Base-by-base conservation (phyloP, 441 rosid species). In the Flueggea neowawraea region DNA sequence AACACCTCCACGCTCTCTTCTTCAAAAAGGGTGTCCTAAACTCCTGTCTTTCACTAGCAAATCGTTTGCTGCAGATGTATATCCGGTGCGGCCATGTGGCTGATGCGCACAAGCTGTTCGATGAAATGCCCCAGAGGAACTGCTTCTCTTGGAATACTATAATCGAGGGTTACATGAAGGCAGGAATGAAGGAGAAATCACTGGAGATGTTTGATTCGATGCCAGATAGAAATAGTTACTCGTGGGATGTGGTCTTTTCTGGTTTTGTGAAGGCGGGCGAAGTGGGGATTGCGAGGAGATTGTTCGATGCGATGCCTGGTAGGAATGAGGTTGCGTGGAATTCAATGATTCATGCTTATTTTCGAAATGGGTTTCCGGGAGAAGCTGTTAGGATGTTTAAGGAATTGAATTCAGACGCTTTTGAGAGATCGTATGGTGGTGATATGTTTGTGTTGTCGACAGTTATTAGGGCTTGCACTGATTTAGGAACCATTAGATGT, bases 101-200 rank as follows among this genome's bases (percentile, higher is more conserved):
- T 1, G 72, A 73, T 17, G 95, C 91, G 0, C 76, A 61, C 53
- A 74, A 57, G 5, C 31, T 90, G 81, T 90, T 87, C 75, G 84
- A 86, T 14, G 91, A 86, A 79, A 84, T 92, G 94, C 79, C 83
- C 12, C 66, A 61, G 0, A 79, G 77, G 69, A 92, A 86, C 72
- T 69, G 49, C 72, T 92, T 88, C 73, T 75, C 96, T 1, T 92
- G 95, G 96, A 92, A 92, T 76, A 76, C 90, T 2, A 72, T 92
- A 75, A 78, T 89, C 62, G 94, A 89, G 69, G 95, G 90, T 51
- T 86, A 82, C 55, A 59, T 90, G 87, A 84, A 71, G 48, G 71
- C 61, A 12, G 89, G 95, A 39, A 62, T 82, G 13, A 70, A 55
- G 56, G 71, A 43, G 0, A 77, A 55, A 47, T 78, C 98, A 0